phyloP scores from a whole-genome alignment of 108 stramenopile species.

The Schizochytrium sp. region DNA sequence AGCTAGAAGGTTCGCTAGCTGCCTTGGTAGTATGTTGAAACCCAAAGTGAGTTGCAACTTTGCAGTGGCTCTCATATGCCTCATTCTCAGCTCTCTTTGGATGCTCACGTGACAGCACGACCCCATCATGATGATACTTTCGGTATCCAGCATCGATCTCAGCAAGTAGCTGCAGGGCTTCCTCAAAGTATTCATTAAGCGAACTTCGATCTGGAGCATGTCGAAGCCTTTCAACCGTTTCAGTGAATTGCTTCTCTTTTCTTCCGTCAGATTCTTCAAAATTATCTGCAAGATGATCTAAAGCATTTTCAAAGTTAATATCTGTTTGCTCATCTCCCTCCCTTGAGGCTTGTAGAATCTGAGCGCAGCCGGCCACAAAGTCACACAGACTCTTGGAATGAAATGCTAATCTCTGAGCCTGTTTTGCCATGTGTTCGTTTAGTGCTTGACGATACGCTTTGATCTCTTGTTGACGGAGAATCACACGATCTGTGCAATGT shows the following conservation, averaged over 20 bases:
- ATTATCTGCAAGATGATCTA: constrained; percentile 17
- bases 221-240: neutral
- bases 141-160: constrained; percentile 42
- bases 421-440: neutral
- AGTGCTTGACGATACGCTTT: neutral
- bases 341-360: neutral
- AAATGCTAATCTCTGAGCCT: neutral
- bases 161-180: constrained; percentile 31
- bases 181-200: neutral
- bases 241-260: neutral
- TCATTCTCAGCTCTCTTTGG: neutral
- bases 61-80: neutral
- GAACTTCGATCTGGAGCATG: constrained; percentile 23
- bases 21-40: neutral
- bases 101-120: neutral
- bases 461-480: neutral
- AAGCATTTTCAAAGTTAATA: constrained; percentile 2
- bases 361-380: neutral
- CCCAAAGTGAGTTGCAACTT: neutral
- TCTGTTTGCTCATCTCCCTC: constrained; percentile 34
- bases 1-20: neutral
- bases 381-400: neutral
- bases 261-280: neutral
- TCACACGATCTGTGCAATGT: neutral
- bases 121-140: neutral